Conservation (phyloP, 257 asterid species). For the Verbascum thapsus region DNA sequence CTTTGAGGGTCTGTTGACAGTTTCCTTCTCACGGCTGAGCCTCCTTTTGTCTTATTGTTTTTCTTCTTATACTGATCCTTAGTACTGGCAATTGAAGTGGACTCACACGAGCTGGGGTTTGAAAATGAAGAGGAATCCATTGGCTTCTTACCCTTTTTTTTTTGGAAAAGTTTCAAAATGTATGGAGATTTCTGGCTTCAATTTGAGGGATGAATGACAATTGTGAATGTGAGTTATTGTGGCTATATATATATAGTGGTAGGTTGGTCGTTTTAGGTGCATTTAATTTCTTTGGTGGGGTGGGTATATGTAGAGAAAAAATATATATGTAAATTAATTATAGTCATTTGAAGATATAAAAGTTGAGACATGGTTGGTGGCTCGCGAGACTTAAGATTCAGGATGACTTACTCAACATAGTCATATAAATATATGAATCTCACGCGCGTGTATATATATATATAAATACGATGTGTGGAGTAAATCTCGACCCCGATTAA, state of each 20-base stretch:
- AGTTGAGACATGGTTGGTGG: too few relatives aligned
- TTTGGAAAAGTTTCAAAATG: neutral
- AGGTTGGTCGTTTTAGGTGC: constrained; percentile 29
- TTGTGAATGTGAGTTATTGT: constrained; percentile 6
- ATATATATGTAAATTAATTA: neutral
- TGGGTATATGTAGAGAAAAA: neutral
- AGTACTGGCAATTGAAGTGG: constrained; percentile 22
- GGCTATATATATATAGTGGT: constrained; percentile 27
- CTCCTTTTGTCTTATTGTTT: constrained; percentile 33
- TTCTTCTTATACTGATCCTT: neutral
- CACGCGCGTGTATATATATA: too few relatives aligned
- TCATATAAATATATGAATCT: too few relatives aligned
- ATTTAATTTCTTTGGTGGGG: neutral
- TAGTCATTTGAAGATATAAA: constrained; percentile 16
- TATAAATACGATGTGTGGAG: too few relatives aligned
- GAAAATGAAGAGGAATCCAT: constrained; percentile 34
- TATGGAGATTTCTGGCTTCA: neutral
- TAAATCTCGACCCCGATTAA: too few relatives aligned
- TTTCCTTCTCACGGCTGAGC: constrained; percentile 34
- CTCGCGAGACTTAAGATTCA: too few relatives aligned
- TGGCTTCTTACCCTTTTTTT: neutral
- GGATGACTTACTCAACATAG: too few relatives aligned
- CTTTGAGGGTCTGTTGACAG: constrained; percentile 85
- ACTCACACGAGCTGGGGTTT: constrained; percentile 28
- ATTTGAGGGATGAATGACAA: neutral